phyloP scores from a whole-genome alignment of 208 protist genomes.

The Tetramitus jugosus region DNA sequence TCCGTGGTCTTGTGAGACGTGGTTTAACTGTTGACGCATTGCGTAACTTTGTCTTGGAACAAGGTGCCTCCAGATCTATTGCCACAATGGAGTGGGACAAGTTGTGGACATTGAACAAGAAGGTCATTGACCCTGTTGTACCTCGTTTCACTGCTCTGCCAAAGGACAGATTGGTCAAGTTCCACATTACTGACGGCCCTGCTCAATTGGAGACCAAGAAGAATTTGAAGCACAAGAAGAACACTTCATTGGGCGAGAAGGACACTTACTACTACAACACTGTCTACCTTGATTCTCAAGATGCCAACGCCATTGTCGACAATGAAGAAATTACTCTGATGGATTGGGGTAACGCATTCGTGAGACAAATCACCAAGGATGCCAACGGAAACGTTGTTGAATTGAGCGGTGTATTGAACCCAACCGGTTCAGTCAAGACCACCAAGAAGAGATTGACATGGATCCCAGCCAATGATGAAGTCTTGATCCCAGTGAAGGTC shows the following conservation, averaged over 20 bases:
- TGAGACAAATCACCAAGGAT: constrained; percentile 45
- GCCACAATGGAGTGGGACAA: constrained; percentile 97
- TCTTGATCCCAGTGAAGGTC: not conserved
- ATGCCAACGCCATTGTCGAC: constrained; percentile 74
- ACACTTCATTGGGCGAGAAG: constrained; percentile 80
- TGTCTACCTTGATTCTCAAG: constrained; percentile 82
- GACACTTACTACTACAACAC: constrained; percentile 65
- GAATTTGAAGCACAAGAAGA: constrained; percentile 80
- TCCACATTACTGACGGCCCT: constrained; percentile 23
- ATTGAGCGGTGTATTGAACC: constrained; percentile 46
- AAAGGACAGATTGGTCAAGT: constrained; percentile 37
- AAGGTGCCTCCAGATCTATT: constrained; percentile 86
- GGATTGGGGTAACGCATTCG: constrained; percentile 93
- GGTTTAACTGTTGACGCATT: constrained; percentile 93
- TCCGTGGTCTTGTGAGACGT: constrained; percentile 84
- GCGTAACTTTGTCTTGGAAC: constrained; percentile 83
- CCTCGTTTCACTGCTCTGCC: constrained; percentile 88
- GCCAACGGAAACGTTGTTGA: constrained; percentile 8
- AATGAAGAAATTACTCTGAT: constrained; percentile 96
- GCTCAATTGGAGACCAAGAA: constrained; percentile 6
- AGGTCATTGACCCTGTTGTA: constrained; percentile 89
- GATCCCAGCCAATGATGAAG: constrained; percentile 57
- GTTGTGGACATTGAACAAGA: constrained; percentile 95
- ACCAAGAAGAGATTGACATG: constrained; percentile 97
- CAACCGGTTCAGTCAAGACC: constrained; percentile 87